phyloP scores from a whole-genome alignment of 208 protist genomes.

The Leishmania guyanensis region DNA sequence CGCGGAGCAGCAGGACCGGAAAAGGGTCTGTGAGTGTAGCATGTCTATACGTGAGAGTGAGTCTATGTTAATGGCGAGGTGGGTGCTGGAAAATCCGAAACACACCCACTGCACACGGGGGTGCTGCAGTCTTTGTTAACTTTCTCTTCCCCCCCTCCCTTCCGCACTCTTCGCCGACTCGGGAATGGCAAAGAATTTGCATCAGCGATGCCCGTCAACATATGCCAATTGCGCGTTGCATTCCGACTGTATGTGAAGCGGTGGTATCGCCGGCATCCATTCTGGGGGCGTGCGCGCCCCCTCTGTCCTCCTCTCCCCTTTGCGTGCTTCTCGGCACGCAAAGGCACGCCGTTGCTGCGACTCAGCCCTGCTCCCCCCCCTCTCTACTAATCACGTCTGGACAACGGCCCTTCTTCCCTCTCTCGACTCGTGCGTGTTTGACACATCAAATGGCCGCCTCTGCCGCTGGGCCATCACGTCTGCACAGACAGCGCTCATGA shows the following conservation, averaged over 20 bases:
- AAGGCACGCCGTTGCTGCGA: not conserved
- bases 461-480: not conserved
- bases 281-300: not conserved
- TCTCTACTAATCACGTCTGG: not conserved
- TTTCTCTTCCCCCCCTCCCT: not conserved
- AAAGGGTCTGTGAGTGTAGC: not conserved
- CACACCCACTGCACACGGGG: not conserved
- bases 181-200: not conserved
- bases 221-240: not conserved
- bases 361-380: not conserved
- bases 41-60: not conserved
- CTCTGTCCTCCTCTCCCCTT: not conserved
- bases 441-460: not conserved
- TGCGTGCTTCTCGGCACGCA: not conserved
- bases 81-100: not conserved
- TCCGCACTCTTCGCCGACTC: not conserved
- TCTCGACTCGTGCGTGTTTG: not conserved
- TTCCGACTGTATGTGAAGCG: not conserved
- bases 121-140: not conserved
- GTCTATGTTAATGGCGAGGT: not conserved
- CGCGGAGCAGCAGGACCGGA: conserved; percentile 5
- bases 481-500: conserved; percentile 11
- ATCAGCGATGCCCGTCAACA: not conserved
- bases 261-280: not conserved
- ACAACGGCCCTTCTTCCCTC: not conserved